phyloP scores from a whole-genome alignment of 345 rosid species.

The Hibiscus syriacus region DNA sequence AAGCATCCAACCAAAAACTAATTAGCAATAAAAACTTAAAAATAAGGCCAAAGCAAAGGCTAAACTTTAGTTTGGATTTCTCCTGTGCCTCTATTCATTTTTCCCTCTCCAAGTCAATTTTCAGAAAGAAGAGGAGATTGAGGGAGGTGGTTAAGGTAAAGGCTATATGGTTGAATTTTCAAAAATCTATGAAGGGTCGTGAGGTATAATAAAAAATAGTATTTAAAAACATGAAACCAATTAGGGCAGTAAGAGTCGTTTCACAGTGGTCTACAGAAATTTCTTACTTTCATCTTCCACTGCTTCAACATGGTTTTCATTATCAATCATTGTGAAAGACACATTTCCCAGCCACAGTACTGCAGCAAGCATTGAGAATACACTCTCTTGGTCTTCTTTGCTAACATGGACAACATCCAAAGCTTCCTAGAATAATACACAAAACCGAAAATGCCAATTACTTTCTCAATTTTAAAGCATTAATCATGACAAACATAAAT shows the following conservation, averaged over 20 bases:
- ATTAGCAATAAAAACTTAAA: neutral
- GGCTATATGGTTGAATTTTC: neutral
- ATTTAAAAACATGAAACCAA: neutral
- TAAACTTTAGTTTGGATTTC: neutral
- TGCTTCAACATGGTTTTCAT: constrained; percentile 91
- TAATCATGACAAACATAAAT: neutral
- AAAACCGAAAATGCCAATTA: constrained; percentile 6
- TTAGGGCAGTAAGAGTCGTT: neutral
- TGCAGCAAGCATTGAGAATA: constrained; percentile 92
- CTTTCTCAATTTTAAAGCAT: neutral
- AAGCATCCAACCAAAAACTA: neutral
- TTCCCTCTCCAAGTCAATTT: neutral
- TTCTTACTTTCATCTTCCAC: constrained; percentile 73
- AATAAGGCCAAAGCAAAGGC: neutral
- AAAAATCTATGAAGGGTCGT: neutral
- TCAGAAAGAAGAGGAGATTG: neutral
- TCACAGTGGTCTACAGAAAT: constrained; percentile 8
- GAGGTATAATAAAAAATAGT: constrained; percentile 5
- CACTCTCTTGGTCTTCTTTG: constrained; percentile 93
- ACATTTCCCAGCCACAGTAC: constrained; percentile 96
- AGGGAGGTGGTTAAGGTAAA: neutral
- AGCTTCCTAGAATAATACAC: constrained; percentile 65
- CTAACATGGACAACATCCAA: constrained; percentile 89
- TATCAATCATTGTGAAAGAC: constrained; percentile 68
- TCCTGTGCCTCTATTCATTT: neutral